Evolutionary conservation across 371 early-diverging fungal species (phyloP).

Genomic region (Apophysomyces ossiformis): DNA sequence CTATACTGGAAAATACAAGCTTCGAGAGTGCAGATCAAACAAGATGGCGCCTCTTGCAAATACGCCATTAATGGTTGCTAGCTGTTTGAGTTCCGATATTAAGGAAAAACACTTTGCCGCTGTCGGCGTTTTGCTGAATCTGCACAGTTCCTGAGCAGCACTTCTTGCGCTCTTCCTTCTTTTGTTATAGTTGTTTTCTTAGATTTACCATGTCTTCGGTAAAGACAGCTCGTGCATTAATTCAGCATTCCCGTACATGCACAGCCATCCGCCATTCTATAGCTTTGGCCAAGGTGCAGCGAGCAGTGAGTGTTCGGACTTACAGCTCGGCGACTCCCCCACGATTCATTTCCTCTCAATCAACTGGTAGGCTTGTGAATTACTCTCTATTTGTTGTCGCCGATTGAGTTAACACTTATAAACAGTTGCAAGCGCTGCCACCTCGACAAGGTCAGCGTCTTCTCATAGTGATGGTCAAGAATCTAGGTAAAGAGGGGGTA

Average conservation of each 20-base stretch:
- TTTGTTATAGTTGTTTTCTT: neutral
- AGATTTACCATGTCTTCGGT: conserved; percentile 1
- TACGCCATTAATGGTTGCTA: too few relatives aligned
- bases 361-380: neutral
- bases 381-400: neutral
- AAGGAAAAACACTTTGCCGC: too few relatives aligned
- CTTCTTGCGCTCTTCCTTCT: neutral
- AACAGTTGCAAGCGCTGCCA: conserved; percentile 2
- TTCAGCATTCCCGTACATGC: neutral
- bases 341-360: neutral
- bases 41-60: too few relatives aligned
- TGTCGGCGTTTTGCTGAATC: too few relatives aligned
- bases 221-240: conserved; percentile 1
- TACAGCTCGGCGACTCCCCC: conserved; percentile 2
- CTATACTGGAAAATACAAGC: too few relatives aligned
- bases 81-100: too few relatives aligned
- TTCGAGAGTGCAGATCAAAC: too few relatives aligned
- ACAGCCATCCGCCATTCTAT: neutral
- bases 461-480: neutral
- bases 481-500: neutral
- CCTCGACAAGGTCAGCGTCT: neutral
- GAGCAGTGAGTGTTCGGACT: neutral
- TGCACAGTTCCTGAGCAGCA: neutral
- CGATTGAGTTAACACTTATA: neutral
- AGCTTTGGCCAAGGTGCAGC: neutral